Base-by-base conservation (phyloP, 2,329 filamentous ascomycete species). In the Aphanoascus verrucosus region DNA sequence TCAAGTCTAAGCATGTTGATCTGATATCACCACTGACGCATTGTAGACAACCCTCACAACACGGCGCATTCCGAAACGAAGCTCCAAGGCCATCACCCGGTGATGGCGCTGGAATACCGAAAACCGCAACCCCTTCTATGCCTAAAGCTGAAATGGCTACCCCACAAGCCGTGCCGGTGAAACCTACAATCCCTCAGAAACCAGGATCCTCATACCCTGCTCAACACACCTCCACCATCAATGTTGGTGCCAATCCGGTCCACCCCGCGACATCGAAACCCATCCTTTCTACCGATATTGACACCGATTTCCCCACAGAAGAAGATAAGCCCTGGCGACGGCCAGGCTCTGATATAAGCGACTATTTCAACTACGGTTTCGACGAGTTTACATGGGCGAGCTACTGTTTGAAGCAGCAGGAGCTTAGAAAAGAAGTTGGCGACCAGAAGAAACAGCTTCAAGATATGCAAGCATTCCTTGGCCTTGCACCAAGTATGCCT, bases 291-390 rank as follows among this genome's bases (percentile, higher is more conserved):
- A 85, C 88, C 47, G 85, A 86, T 64, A 85, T 89, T 60, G 86
- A 90, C 63, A 74, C 85, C 63, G 79, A 90, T 17, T 78, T 82
- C 37, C 84, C 87, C 6, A 59, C 76, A 52, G 88, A 89, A 63
- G 74, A 79, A 58, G 86, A 90, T 58, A 97, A 96, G 69, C 90
- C 91, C 15, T 98, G 93, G 93, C 84, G 93, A 43, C 84, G 90
- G 59, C 93, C 93, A 0, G 93, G 93, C 45, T 90, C 91, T 9
- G 93, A 98, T 64, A 82, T 95, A 52, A 93, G 86, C 56, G 93
- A 98, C 68, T 97, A 94, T 72, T 97, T 97, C 80, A 97, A 97
- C 74, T 97, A 97, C 70, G 91, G 91, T 55, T 97, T 97, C 65
- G 91, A 97, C 71, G 91, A 97, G 70, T 97, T 96, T 70, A 95